Percentiles rank a stretch among this genome's conserved stretches.
phyloP scores from a whole-genome alignment of 2,329 filamentous ascomycete genomes.

The Colletotrichum sp. region DNA sequence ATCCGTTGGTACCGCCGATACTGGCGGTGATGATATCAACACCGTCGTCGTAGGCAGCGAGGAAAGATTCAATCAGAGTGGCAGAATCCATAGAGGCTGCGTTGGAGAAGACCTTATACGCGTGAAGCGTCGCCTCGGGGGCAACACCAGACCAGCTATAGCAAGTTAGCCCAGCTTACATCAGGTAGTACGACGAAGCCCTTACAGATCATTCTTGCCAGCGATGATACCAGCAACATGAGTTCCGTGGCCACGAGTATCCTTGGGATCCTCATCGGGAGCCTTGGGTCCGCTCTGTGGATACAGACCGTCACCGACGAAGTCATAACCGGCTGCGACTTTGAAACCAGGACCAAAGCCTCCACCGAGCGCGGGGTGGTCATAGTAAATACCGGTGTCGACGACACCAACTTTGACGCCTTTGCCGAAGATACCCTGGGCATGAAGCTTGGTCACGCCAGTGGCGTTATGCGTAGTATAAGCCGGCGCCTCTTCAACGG shows the following conservation, averaged over 20 bases:
- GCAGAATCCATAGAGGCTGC: constrained; percentile 35
- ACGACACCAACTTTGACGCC: constrained; percentile 44
- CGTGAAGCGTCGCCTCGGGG: constrained; percentile 30
- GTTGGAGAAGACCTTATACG: constrained; percentile 32
- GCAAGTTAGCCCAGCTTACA: neutral
- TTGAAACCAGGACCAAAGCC: constrained; percentile 23
- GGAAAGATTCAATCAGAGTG: constrained; percentile 41
- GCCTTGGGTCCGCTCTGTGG: constrained; percentile 5
- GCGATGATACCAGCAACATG: constrained; percentile 36
- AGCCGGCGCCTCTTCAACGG: neutral
- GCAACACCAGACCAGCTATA: constrained; percentile 31
- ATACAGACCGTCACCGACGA: constrained; percentile 28
- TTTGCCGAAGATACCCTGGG: constrained; percentile 39
- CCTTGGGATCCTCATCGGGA: constrained; percentile 36
- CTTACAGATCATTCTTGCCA: constrained; percentile 24
- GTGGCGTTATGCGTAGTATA: constrained; percentile 42
- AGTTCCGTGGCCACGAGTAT: constrained; percentile 30
- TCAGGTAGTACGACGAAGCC: neutral
- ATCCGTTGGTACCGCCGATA: constrained; percentile 35
- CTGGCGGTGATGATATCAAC: constrained; percentile 40
- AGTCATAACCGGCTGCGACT: constrained; percentile 27
- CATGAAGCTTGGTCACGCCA: constrained; percentile 42
- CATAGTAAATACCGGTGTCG: constrained; percentile 45
- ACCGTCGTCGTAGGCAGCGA: constrained; percentile 36
- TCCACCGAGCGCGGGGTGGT: constrained; percentile 33